Conservation (phyloP, 331 rosid genomes). For the Saraca asoca region DNA sequence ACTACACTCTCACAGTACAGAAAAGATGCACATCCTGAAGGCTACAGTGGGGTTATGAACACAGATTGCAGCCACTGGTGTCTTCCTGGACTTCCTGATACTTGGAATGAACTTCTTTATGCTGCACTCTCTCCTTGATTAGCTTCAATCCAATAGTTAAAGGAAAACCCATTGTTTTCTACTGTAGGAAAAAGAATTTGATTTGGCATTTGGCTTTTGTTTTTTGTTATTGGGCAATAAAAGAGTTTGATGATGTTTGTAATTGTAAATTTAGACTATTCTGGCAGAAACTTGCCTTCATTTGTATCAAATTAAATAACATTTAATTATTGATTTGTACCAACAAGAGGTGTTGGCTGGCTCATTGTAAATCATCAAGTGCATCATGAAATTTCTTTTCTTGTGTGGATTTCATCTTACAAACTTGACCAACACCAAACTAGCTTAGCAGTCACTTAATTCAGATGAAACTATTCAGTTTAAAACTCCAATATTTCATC, state of each 20-base stretch:
- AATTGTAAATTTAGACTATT: constrained; percentile 48
- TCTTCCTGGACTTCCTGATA: constrained; percentile 93
- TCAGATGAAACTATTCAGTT: too few relatives aligned
- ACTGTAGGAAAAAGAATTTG: constrained; percentile 28
- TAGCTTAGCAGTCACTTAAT: too few relatives aligned
- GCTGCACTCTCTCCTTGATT: constrained; percentile 67
- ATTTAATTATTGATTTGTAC: constrained; percentile 21
- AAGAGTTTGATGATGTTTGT: constrained; percentile 27
- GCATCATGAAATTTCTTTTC: too few relatives aligned
- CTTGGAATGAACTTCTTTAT: constrained; percentile 86
- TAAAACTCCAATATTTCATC: too few relatives aligned
- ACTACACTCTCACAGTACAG: constrained; percentile 72
- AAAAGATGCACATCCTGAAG: constrained; percentile 91
- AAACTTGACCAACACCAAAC: too few relatives aligned
- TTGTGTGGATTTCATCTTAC: too few relatives aligned
- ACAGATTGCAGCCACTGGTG: constrained; percentile 98
- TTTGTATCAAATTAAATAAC: constrained; percentile 31
- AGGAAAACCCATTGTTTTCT: constrained; percentile 52
- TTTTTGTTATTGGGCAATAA: constrained; percentile 48
- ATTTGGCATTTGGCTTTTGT: constrained; percentile 33
- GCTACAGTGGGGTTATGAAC: constrained; percentile 57
- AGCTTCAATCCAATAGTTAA: constrained; percentile 26
- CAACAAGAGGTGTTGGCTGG: background rate
- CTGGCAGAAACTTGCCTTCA: constrained; percentile 40
- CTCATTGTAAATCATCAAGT: constrained; percentile 16